phyloP scores from a whole-genome alignment of 306 rosid species.

The Styphnolobium japonicum region DNA sequence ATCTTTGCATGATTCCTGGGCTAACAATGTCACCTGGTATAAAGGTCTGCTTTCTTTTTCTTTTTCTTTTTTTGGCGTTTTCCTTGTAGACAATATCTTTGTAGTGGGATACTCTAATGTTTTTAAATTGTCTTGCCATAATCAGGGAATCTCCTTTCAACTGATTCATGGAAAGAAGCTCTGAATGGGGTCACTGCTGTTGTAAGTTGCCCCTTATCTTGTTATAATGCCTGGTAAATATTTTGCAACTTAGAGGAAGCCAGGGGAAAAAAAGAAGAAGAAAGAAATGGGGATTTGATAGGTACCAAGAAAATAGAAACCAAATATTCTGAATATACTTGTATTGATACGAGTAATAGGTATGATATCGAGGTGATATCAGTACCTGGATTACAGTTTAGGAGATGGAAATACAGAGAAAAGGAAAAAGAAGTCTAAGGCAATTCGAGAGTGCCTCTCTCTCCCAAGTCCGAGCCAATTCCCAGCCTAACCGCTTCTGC shows the following conservation, averaged over 20 bases:
- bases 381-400: too few relatives aligned
- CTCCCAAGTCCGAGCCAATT: too few relatives aligned
- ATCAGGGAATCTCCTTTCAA: constrained; percentile 82
- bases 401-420: too few relatives aligned
- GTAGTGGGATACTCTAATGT: constrained; percentile 16
- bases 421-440: too few relatives aligned
- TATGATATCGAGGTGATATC: too few relatives aligned
- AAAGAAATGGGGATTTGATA: too few relatives aligned
- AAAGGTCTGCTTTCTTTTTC: constrained; percentile 56
- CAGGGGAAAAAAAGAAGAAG: not conserved
- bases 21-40: constrained; percentile 64
- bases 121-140: constrained; percentile 27
- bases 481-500: too few relatives aligned
- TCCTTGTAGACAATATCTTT: constrained; percentile 11
- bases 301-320: too few relatives aligned
- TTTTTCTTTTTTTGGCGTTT: not conserved
- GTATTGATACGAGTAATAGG: too few relatives aligned
- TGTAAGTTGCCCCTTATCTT: constrained; percentile 52
- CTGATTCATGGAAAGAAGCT: constrained; percentile 85
- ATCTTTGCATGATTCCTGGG: constrained; percentile 80
- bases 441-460: too few relatives aligned
- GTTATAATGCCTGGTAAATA: not conserved
- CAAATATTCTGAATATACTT: too few relatives aligned
- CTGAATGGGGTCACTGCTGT: constrained; percentile 80
- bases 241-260: constrained; percentile 1